Evolutionary conservation across 768 basidiomycete species (phyloP).

Genomic region (Naganishia onofrii): DNA sequence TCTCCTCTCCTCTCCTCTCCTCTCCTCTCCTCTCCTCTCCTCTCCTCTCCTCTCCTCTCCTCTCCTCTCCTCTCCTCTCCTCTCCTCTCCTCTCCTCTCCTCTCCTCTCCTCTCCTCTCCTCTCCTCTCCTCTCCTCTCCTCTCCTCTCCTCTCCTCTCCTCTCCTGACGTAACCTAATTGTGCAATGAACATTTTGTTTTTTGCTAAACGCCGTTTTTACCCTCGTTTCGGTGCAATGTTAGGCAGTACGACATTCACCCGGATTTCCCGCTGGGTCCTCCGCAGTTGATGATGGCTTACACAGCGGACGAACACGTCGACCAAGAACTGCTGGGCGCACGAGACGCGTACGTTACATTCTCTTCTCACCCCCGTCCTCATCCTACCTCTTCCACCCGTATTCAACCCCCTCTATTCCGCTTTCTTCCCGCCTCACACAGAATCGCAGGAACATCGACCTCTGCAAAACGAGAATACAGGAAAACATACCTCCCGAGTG

Average conservation of each 20-base stretch:
- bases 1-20: too few relatives aligned
- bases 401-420: constrained; percentile 1
- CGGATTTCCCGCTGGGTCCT: constrained; percentile 56
- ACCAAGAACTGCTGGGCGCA: constrained; percentile 46
- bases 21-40: too few relatives aligned
- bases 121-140: too few relatives aligned
- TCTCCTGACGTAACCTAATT: too few relatives aligned
- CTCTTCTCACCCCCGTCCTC: background rate
- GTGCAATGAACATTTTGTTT: too few relatives aligned
- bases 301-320: constrained; percentile 53
- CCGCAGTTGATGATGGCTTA: constrained; percentile 58
- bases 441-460: constrained; percentile 51
- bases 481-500: constrained; percentile 53
- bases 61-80: too few relatives aligned
- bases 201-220: too few relatives aligned
- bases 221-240: too few relatives aligned
- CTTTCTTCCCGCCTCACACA: constrained; percentile 20
- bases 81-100: too few relatives aligned
- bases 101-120: too few relatives aligned
- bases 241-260: constrained; percentile 53
- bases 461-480: constrained; percentile 52
- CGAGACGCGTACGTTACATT: constrained; percentile 52
- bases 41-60: too few relatives aligned
- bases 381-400: background rate
- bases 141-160: too few relatives aligned